phyloP scores from a whole-genome alignment of 495 filamentous ascomycete species.

The Aspergillus baeticus region DNA sequence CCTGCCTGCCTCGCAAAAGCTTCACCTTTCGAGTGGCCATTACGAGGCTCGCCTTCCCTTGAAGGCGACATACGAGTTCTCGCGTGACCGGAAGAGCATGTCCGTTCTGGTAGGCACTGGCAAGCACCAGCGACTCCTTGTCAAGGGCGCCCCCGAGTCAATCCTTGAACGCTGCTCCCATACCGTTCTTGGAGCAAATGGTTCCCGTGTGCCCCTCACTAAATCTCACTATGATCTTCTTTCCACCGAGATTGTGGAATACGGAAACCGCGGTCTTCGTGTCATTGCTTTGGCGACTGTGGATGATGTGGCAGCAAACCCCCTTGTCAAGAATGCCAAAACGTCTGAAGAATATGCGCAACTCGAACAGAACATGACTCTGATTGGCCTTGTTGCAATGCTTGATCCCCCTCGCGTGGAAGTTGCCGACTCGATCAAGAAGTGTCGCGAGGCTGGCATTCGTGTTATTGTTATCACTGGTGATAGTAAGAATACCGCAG shows the following conservation, averaged over 20 bases:
- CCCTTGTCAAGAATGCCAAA: constrained; percentile 70
- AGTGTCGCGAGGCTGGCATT: constrained; percentile 91
- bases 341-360: constrained; percentile 79
- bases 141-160: constrained; percentile 95
- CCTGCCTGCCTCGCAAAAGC: constrained; percentile 52
- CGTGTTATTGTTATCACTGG: constrained; percentile 98
- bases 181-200: constrained; percentile 70
- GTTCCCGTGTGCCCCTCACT: constrained; percentile 68
- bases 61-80: constrained; percentile 94
- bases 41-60: constrained; percentile 75
- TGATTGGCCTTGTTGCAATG: constrained; percentile 94
- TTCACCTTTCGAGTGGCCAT: constrained; percentile 78
- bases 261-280: constrained; percentile 87
- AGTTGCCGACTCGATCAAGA: constrained; percentile 78
- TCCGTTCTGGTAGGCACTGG: constrained; percentile 81
- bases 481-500: constrained; percentile 95
- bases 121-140: constrained; percentile 74
- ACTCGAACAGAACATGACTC: constrained; percentile 89
- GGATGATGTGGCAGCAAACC: constrained; percentile 67
- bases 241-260: constrained; percentile 76
- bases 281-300: constrained; percentile 89
- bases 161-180: constrained; percentile 89
- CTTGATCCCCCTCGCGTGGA: constrained; percentile 96
- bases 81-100: constrained; percentile 98
- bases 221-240: constrained; percentile 66